Base-by-base conservation (phyloP, 2,329 filamentous ascomycete genomes). In the Exophiala sideris region DNA sequence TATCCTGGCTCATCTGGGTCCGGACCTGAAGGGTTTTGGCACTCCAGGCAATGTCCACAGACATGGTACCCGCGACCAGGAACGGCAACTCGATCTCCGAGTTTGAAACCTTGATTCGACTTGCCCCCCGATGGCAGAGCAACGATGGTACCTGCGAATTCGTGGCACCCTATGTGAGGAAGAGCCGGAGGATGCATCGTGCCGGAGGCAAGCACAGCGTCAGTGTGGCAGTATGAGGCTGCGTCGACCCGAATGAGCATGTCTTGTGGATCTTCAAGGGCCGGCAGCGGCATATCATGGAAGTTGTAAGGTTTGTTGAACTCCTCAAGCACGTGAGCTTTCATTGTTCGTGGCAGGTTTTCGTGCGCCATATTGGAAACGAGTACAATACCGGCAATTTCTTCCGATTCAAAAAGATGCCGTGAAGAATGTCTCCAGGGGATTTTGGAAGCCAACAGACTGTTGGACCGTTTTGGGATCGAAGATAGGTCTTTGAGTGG, bases 211-310 rank as follows among this genome's bases (percentile, higher is more conserved):
- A 72, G 65, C n/a, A 71, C 67, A 24, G 58, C 65, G 48, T 72
- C 69, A 6, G 72, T 76, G 60, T 76, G 74, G 63, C 72, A 76
- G 59, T 76, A 76, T 1, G 73, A 76, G 9, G 74, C 73, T 5
- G 74, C 74, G 42, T 71, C 68, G 35, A 77, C 73, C 49, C 68
- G 68, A 61, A 76, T 68, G 18, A 76, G 68, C 29, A 77, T 49
- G 54, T 76, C 73, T 55, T 73, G 55, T 73, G 66, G 10, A 40
- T 40, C 38, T 40, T 40, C 38, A 16, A 40, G 8, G 9, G 2
- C 14, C 11, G 38, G 38, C n/a, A 60, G 60, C 6, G 59, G 54
- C 14, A 56, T 55, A 20, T 36, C 45, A 11, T 7, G 24, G n/a
- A 3, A 67, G 62, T 8, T 56, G 69, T 39, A 76, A 70, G 48